Evolutionary conservation across 805 yeast genomes (phyloP), one percentile per base, ranked within the genome.

Genomic region (Wickerhamiella brachini): DNA sequence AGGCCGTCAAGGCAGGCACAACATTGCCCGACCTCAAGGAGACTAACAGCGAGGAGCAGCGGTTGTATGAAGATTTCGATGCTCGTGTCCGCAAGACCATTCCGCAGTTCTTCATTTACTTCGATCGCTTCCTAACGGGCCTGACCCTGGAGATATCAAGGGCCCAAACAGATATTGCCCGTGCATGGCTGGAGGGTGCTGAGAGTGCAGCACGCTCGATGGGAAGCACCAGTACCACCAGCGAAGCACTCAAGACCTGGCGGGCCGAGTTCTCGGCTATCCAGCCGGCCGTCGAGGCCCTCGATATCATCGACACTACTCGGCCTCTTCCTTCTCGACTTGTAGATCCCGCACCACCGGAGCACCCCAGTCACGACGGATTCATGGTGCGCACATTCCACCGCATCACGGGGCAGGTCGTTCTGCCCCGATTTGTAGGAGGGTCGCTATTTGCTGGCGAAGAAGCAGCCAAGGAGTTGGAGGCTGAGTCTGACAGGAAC

Each of bases 211-310:
- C 47, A 4, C 41, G 41, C 20, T 17, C 17, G 7, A 37, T 37
- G 20, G 47, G 26, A 7, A 21, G 13, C 5, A 6, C 43, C 15
- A 34, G 18, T 31, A 13, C 31, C 39, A 45, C 48, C 31, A 31
- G 47, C 12, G 47, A 45, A 7, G 48, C 48, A 22, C 23, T 31
- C 23, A 34, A 44, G 8, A 24, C 34, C 24, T 57, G 60, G 60
- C 45, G 45, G 15, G 23, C 49, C 5, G 48, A 53, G 24, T 57
- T 54, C 45, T 47, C 50, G 38, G 47, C 49, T 29, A 59, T 56
- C 43, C 55, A 54, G 58, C 58, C 55, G 3, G 60, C 60, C 23
- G 54, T 57, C 5, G 60, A 57, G 53, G 56, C 57, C 45, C 41
- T 57, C 50, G 44, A 37, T n/a, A 43, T 39, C 21, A 37, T 37